phyloP scores from a whole-genome alignment of 2,329 filamentous ascomycete genomes.

The Clarireedia hainanense region DNA sequence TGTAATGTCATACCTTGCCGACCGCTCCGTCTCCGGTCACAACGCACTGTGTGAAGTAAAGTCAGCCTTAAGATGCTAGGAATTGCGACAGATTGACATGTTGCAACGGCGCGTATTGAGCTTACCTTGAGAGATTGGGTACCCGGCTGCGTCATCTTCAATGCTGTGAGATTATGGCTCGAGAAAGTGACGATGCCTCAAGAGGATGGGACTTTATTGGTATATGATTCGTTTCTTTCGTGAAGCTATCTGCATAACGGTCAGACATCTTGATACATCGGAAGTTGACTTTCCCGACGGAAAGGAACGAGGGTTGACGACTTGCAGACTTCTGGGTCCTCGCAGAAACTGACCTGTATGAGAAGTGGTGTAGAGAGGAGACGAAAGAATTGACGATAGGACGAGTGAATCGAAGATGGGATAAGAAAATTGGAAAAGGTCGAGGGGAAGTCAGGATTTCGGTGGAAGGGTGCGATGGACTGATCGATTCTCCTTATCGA shows the following conservation, averaged over 20 bases:
- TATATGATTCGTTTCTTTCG: too few species aligned
- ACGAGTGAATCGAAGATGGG: background rate
- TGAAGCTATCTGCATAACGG: background rate
- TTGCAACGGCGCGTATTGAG: too few species aligned
- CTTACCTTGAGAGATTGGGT: too few species aligned
- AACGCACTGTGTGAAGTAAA: constrained; percentile 62
- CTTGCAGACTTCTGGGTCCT: background rate
- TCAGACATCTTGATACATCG: constrained; percentile 1
- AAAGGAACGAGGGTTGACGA: background rate
- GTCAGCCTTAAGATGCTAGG: background rate
- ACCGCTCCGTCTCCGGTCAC: constrained; percentile 99
- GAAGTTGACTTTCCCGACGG: background rate
- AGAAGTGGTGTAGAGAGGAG: too few species aligned
- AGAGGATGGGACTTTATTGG: too few species aligned
- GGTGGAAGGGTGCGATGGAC: too few species aligned
- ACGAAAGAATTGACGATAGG: background rate
- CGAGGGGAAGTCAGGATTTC: background rate
- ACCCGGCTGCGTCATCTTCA: too few species aligned
- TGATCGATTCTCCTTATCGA: too few species aligned
- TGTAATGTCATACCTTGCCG: constrained; percentile 64
- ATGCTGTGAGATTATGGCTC: too few species aligned
- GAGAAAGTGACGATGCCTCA: too few species aligned
- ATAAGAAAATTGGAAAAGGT: background rate
- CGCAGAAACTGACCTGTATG: background rate
- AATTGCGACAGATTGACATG: too few species aligned